These are phyloP conservation scores for Delphinella strobiligena DNA, from an alignment of 2,329 filamentous ascomycete species.

Conservation along the genomic window DNA sequence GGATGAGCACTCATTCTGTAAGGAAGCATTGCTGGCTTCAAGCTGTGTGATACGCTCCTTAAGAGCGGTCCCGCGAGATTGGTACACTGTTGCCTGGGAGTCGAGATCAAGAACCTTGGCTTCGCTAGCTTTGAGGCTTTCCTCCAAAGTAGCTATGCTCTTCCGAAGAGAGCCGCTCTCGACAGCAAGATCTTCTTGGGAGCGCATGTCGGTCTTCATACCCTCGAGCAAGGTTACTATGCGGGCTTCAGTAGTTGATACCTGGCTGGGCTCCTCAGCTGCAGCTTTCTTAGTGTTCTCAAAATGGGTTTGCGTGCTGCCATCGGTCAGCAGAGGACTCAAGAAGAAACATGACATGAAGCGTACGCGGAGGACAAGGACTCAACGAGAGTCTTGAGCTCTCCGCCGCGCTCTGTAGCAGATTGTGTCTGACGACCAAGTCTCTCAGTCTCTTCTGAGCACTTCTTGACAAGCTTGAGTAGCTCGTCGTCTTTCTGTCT, in stretches of 20 bases:
- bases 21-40: not conserved
- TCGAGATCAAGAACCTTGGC: slow-evolving; percentile 1
- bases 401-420: not conserved
- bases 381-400: not conserved
- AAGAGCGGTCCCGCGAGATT: not conserved
- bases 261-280: not conserved
- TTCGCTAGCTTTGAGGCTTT: not conserved
- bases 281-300: not conserved
- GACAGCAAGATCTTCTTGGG: not conserved
- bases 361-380: slow-evolving; percentile 1
- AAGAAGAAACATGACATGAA: not conserved
- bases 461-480: slow-evolving; percentile 3
- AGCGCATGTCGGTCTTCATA: not conserved
- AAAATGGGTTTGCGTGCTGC: slow-evolving; percentile 1
- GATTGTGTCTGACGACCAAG: not conserved
- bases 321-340: not conserved
- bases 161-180: not conserved
- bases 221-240: not conserved
- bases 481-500: not conserved
- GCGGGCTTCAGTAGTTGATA: not conserved
- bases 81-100: not conserved
- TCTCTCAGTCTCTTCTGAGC: not conserved
- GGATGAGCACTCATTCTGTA: not conserved
- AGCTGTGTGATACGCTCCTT: not conserved
- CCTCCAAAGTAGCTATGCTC: not conserved